Evolutionary conservation across 208 protist genomes (phyloP).

Genomic region (Porcisia hertigi): DNA sequence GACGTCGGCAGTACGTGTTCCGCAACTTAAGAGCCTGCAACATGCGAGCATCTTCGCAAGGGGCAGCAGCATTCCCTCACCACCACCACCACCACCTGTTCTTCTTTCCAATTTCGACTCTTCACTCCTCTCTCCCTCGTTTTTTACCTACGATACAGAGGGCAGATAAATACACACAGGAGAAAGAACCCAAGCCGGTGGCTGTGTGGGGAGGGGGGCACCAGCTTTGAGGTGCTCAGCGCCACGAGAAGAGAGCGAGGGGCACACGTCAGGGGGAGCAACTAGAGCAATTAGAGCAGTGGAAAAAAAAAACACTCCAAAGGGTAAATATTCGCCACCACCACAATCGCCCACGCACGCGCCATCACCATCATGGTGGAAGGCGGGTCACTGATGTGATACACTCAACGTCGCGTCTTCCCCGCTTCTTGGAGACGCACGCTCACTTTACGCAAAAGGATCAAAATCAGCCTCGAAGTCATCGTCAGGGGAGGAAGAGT

Average conservation of each 20-base stretch:
- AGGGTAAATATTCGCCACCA: background rate
- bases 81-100: background rate
- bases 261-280: background rate
- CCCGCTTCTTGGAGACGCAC: background rate
- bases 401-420: background rate
- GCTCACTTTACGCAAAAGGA: conserved; percentile 34
- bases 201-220: background rate
- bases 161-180: background rate
- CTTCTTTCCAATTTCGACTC: background rate
- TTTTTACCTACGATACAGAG: background rate
- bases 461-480: conserved; percentile 57
- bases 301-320: conserved; percentile 10
- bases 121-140: background rate
- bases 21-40: background rate
- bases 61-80: too few species aligned
- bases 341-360: background rate
- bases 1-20: background rate
- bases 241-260: conserved; percentile 1
- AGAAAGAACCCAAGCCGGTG: background rate
- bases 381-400: background rate
- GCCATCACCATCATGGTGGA: background rate
- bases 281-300: conserved; percentile 4
- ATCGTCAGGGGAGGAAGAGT: conserved; percentile 13
- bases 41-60: background rate
- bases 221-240: background rate